Conservation (phyloP, 2,329 filamentous ascomycete species). For the Phyllosticta capitalensis region DNA sequence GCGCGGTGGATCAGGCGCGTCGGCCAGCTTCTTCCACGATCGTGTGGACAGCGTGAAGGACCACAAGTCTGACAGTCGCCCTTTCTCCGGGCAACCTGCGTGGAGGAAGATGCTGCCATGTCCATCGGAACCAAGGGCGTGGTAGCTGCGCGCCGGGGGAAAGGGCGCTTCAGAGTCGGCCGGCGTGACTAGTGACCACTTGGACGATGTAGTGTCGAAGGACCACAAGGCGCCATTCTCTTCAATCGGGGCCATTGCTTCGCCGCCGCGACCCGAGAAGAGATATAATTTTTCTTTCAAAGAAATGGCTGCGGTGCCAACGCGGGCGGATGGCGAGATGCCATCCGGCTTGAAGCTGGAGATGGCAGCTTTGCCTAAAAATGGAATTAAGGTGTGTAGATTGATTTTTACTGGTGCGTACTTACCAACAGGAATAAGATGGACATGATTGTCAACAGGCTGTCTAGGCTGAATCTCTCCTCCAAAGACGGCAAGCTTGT, state of each 20-base stretch:
- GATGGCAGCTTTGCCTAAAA: not conserved
- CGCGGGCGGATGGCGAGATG: slow-evolving; percentile 52
- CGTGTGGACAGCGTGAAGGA: slow-evolving; percentile 57
- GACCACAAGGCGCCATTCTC: slow-evolving; percentile 69
- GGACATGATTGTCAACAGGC: slow-evolving; percentile 64
- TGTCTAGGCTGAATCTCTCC: slow-evolving; percentile 59
- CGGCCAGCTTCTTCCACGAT: slow-evolving; percentile 58
- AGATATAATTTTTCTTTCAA: slow-evolving; percentile 65
- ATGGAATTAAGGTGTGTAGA: not conserved
- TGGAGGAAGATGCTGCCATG: slow-evolving; percentile 65
- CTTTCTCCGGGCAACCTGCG: slow-evolving; percentile 59
- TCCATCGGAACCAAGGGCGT: slow-evolving; percentile 56
- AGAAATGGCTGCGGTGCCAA: slow-evolving; percentile 62
- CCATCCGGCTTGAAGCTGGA: slow-evolving; percentile 9
- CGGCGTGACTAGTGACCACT: slow-evolving; percentile 59
- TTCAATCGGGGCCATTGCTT: slow-evolving; percentile 60
- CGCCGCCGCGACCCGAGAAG: slow-evolving; percentile 68
- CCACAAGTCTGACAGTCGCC: slow-evolving; percentile 64
- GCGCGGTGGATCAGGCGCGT: slow-evolving; percentile 57
- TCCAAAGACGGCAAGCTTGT: slow-evolving; percentile 63
- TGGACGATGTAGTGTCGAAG: slow-evolving; percentile 54
- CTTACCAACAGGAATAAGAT: slow-evolving; percentile 39
- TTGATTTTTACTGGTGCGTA: not conserved
- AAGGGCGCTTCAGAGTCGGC: slow-evolving; percentile 35
- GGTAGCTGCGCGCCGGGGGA: slow-evolving; percentile 62